Evolutionary conservation across 345 rosid genomes (phyloP), one percentile per base, ranked within the genome.

Genomic region (Syzygium aqueum): DNA sequence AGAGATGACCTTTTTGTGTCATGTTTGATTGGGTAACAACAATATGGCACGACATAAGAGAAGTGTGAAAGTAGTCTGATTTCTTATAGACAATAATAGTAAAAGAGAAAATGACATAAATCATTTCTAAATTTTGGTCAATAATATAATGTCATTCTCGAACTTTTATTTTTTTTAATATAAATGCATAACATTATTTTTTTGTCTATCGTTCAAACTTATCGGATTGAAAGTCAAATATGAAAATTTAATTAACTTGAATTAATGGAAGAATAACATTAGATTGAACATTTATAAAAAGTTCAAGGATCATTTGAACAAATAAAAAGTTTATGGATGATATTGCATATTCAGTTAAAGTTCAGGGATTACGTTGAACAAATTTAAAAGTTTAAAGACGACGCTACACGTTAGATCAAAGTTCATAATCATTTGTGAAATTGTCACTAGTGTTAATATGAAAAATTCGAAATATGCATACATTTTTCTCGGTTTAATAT

Each of bases 301-400:
- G 1, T 63, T 28, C 10, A 14, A 2, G 2, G 3, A 2, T 0
- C 0, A 28, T 7, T 28, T 3, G 5, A 63, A 30, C 1, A 28
- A 63, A 28, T 63, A 28, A 28, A 15, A 63, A 63, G 0, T 15
- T 63, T 15, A 63, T 7, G 2, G 0, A 28, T 0, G 3, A 28
- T 2, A 63, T 0, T 7, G 2, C 5, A 28, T 8, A 1, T 63
- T 16, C 3, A 2, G 9, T 15, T 15, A 63, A 63, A 28, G 0
- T 63, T 2, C 15, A 28, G 1, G 3, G 5, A 15, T 10, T 1
- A 28, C 1, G 13, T 28, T 16, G 22, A 53, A 53, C 3, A 17
- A 53, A 53, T 53, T 53, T 53, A 19, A 53, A 53, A 53, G 19
- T 17, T 61, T 17, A 51, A 11, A 6, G 5, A 3, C 0, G 53